These are phyloP conservation scores for Mycosphaerelloides madeirae DNA, from an alignment of 2,329 filamentous ascomycete species.

Conservation along the genomic window DNA sequence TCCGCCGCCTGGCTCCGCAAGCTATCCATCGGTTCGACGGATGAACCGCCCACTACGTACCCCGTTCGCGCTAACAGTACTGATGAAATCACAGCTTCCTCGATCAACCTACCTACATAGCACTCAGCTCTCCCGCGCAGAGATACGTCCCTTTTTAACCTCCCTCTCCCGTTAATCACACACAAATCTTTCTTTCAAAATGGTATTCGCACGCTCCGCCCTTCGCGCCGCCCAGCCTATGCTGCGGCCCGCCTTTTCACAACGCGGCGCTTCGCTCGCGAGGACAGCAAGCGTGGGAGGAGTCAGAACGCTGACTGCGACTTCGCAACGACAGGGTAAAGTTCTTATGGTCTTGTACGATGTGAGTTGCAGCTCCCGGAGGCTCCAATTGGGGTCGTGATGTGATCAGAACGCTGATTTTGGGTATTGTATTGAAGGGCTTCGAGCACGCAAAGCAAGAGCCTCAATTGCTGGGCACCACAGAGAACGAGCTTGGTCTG, in stretches of 20 bases:
- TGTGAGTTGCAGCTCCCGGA: slow-evolving; percentile 47
- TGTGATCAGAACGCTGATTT: not conserved
- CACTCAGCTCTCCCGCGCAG: not conserved
- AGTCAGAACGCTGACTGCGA: slow-evolving; percentile 59
- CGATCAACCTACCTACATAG: slow-evolving; percentile 9
- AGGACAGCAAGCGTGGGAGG: slow-evolving; percentile 42
- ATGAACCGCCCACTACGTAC: too few relatives aligned
- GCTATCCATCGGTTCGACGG: slow-evolving; percentile 5
- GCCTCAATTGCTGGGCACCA: slow-evolving; percentile 85
- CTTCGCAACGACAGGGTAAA: slow-evolving; percentile 77
- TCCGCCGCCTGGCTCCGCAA: not conserved
- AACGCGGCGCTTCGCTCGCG: slow-evolving; percentile 38
- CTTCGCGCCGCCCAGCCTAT: slow-evolving; percentile 51
- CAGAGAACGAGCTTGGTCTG: slow-evolving; percentile 96
- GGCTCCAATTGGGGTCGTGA: too few relatives aligned
- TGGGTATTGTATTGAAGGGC: slow-evolving; percentile 45
- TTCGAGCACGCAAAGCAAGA: slow-evolving; percentile 83
- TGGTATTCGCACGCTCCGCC: slow-evolving; percentile 60
- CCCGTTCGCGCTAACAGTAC: slow-evolving; percentile 11
- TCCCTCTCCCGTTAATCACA: not conserved
- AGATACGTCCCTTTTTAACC: not conserved
- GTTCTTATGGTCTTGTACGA: slow-evolving; percentile 93
- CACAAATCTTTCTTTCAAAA: slow-evolving; percentile 36
- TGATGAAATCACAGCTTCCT: slow-evolving; percentile 7
- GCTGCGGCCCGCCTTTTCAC: slow-evolving; percentile 35